Percentiles rank a stretch among this genome's conserved stretches.
phyloP scores from a whole-genome alignment of 2,329 filamentous ascomycete genomes.

The Gaeumannomyces sp. region DNA sequence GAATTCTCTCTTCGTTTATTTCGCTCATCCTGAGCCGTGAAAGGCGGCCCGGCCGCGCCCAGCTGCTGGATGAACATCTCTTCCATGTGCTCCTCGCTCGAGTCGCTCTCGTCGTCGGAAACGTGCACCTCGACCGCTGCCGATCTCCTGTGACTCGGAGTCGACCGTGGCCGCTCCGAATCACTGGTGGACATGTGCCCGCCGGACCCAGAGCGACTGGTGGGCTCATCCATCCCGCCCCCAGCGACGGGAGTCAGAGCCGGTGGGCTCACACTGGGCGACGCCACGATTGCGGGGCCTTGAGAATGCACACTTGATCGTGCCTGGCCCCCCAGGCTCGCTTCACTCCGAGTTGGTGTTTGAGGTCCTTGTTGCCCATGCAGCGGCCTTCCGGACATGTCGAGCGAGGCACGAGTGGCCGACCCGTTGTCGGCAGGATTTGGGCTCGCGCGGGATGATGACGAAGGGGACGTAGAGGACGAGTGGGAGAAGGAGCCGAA shows the following conservation, averaged over 20 bases:
- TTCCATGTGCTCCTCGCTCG: not conserved
- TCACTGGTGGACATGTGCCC: not conserved
- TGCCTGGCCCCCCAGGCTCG: not conserved
- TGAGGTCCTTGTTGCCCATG: not conserved
- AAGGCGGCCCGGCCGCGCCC: constrained; percentile 6
- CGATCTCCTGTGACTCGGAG: constrained; percentile 7
- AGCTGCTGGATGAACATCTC: constrained; percentile 9
- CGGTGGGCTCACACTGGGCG: not conserved
- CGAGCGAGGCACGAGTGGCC: too few relatives aligned
- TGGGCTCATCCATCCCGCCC: not conserved
- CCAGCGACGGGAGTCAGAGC: not conserved
- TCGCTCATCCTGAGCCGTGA: not conserved
- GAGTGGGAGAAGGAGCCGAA: not conserved
- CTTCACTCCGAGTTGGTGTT: not conserved
- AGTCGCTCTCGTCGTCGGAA: constrained; percentile 5
- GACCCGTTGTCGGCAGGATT: not conserved
- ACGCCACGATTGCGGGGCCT: not conserved
- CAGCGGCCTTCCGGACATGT: not conserved
- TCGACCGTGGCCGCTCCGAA: not conserved
- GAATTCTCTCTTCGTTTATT: constrained; percentile 27
- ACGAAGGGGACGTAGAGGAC: not conserved
- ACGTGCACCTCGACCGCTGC: constrained; percentile 5
- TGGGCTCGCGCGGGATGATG: not conserved
- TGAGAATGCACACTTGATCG: not conserved
- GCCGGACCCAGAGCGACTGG: not conserved